Conservation (phyloP, 129 eudicot genomes). For the Flaveria linearis region DNA sequence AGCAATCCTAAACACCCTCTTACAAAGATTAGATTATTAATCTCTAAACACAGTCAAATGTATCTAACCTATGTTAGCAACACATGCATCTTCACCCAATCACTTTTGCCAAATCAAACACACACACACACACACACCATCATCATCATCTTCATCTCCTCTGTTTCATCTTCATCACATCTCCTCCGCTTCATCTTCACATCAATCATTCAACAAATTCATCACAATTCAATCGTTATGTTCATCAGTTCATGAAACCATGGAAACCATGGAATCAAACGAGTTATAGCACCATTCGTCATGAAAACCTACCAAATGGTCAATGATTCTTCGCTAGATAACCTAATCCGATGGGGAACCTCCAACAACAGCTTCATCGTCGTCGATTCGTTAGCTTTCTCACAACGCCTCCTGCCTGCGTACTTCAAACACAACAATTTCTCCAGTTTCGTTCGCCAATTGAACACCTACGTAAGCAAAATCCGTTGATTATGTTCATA, state of each 20-base stretch:
- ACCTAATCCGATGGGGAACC: conserved; percentile 37
- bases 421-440: conserved; percentile 41
- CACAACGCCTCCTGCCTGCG: conserved; percentile 39
- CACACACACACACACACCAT: conserved; percentile 2
- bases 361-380: conserved; percentile 41
- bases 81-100: conserved; percentile 12
- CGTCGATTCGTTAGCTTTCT: conserved; percentile 32
- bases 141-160: conserved; percentile 17
- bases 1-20: not conserved
- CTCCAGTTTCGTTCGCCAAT: conserved; percentile 40
- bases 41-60: not conserved
- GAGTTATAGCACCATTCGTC: conserved; percentile 40
- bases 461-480: conserved; percentile 21
- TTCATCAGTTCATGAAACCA: conserved; percentile 19
- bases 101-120: conserved; percentile 21
- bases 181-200: not conserved
- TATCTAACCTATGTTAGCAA: conserved; percentile 14
- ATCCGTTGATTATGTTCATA: not conserved
- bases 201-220: not conserved
- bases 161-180: not conserved
- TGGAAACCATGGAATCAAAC: conserved; percentile 32
- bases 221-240: conserved; percentile 6
- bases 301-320: conserved; percentile 46
- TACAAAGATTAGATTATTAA: no score
- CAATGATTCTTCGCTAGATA: conserved; percentile 37